phyloP scores from a whole-genome alignment of 495 filamentous ascomycete genomes.

The Cladorrhinum samala region DNA sequence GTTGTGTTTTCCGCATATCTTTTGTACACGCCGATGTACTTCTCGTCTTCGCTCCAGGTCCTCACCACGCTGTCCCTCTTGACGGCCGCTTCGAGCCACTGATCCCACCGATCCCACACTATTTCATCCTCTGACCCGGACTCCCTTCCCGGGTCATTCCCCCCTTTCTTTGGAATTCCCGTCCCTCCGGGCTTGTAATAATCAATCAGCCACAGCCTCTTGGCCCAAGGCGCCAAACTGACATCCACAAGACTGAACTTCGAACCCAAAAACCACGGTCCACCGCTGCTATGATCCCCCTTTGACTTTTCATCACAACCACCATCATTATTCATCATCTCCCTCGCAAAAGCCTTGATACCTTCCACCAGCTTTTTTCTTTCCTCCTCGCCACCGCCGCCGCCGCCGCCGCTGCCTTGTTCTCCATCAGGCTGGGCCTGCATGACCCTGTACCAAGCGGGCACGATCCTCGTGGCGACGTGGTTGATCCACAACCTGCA shows the following conservation, averaged over 20 bases:
- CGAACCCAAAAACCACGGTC: constrained; percentile 59
- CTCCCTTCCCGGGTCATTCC: constrained; percentile 1
- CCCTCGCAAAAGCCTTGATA: constrained; percentile 50
- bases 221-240: constrained; percentile 59
- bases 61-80: constrained; percentile 50
- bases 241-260: constrained; percentile 56
- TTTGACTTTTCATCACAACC: constrained; percentile 19
- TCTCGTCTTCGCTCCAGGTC: constrained; percentile 56
- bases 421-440: constrained; percentile 56
- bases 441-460: constrained; percentile 57
- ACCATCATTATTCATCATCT: constrained; percentile 37
- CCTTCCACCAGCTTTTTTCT: constrained; percentile 44
- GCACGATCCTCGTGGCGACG: constrained; percentile 55
- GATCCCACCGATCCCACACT: constrained; percentile 55
- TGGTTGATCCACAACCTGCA: constrained; percentile 66
- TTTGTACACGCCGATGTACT: constrained; percentile 59
- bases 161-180: constrained; percentile 42
- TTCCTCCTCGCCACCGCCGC: constrained; percentile 28
- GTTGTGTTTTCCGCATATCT: constrained; percentile 69
- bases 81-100: constrained; percentile 53
- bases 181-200: constrained; percentile 58
- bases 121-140: constrained; percentile 35
- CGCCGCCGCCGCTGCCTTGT: no score
- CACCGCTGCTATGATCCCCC: no score
- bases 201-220: constrained; percentile 64